Conservation (phyloP, 176 grass and related monocot genomes). For the Oryza officinalis region DNA sequence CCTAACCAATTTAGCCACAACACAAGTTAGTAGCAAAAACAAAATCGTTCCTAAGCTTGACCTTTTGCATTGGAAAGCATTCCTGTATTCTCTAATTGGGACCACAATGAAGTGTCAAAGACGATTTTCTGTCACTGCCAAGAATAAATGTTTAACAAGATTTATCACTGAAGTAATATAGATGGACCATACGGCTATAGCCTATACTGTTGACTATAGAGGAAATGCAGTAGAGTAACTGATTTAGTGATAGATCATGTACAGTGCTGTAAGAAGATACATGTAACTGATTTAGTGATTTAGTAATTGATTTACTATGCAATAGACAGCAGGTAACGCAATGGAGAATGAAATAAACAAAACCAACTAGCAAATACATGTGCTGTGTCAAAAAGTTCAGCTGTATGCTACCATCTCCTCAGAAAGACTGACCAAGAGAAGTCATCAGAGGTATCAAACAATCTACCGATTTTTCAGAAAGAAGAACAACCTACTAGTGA, state of each 20-base stretch:
- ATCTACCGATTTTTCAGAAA: neutral
- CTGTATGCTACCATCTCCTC: neutral
- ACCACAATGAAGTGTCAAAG: neutral
- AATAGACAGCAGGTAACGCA: neutral
- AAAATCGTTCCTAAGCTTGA: too few species aligned
- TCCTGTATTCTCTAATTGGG: neutral
- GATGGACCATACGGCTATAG: neutral
- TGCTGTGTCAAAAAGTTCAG: neutral
- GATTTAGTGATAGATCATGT: too few species aligned
- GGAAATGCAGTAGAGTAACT: neutral
- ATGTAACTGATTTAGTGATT: too few species aligned
- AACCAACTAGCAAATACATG: neutral
- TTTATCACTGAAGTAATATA: neutral
- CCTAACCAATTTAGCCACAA: too few species aligned
- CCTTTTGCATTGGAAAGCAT: constrained; percentile 6
- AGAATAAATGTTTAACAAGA: neutral
- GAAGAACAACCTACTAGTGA: neutral
- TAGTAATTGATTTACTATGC: too few species aligned
- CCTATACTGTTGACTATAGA: neutral
- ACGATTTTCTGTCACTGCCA: neutral
- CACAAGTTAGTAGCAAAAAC: too few species aligned
- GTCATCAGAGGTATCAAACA: neutral
- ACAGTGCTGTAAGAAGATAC: too few species aligned
- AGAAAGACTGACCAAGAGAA: neutral
- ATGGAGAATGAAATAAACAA: neutral